Evolutionary conservation across 2,329 filamentous ascomycete species (phyloP), one percentile per base, ranked within the genome.

Genomic region (Microsporum ferrugineum): DNA sequence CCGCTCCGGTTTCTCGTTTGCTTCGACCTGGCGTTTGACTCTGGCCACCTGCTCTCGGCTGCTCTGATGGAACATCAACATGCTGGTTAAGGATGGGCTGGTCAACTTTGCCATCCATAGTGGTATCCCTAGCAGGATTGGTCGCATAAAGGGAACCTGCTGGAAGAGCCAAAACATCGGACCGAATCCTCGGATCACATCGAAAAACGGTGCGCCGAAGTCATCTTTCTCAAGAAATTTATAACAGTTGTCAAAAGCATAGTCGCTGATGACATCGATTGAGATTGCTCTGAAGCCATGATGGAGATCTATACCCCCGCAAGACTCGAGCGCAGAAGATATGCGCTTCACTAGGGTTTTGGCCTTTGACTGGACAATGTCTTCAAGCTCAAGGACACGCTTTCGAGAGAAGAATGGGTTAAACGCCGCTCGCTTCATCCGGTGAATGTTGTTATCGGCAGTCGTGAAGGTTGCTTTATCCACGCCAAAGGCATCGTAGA

Each of bases 381-480:
- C 57, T 56, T 65, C 66, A 29, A 65, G 67, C 33, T 59, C 63
- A 17, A 51, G 58, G 3, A 69, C 63, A 8, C 65, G 62, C 33
- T 60, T 31, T 36, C 61, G 64, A 5, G 68, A 69, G 61, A 71
- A 71, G 62, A 68, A 70, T 34, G 66, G 66, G 57, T 64, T 69
- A 56, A 71, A 62, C 14, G 68, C 66, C 31, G 65, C 67, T 47
- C 68, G 62, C 38, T 68, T 65, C 8, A 66, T 61, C 7, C 68
- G 68, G 61, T 71, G 70, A 7, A 66, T 62, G 43, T 67, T 59
- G 57, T 67, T 64, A 59, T 66, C 62, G 55, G 63, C 58, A 1
- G 68, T 71, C 5, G 67, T 65, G 58, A 73, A 75, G 64, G 72
- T 70, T 60, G 69, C 65, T 38, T 66, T 64, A 5, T 66, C 61